Base-by-base conservation (phyloP, 495 filamentous ascomycete species). In the Podospora appendiculata region DNA sequence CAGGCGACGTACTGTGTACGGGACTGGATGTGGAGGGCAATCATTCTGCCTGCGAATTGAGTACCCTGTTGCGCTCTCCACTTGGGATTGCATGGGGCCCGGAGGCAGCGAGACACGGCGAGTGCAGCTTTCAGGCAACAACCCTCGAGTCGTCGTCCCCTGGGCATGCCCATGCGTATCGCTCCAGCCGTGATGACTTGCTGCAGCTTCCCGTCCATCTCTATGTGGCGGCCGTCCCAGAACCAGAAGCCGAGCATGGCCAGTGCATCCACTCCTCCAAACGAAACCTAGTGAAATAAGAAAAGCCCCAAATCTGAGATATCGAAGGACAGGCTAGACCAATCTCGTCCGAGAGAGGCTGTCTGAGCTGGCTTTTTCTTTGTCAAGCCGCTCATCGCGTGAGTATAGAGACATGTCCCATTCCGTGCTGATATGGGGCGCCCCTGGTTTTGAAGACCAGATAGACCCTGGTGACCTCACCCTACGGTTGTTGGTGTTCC, bases 121-220 rank as follows among this genome's bases (percentile, higher is more conserved):
- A 52, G 35, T 41, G 58, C 50, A 47, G 45, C 52, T 50, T 41
- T 18, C 36, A 46, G 50, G 52, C 54, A 50, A 40, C 55, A 54
- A 35, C 52, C 52, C 58, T 71, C 68, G 68, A 71, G 62, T 63
- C 64, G 49, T 58, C 35, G 19, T 52, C 54, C 59, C 47, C 55
- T 41, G 25, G 36, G 33, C 40, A 53, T 41, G 48, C 36, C 55
- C 54, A 43, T 41, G 51, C 54, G 46, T 51, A 50, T 52, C 48
- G 45, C 53, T 54, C 54, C 61, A 56, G 47, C 44, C 43, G 51
- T 55, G 54, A 57, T 57, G 54, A 53, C 41, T 39, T 47, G 38
- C 60, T 61, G 61, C 54, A 53, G 45, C 42, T 25, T 49, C 50
- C 58, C 58, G 58, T 11, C 36, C 9, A 41, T 41, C 43, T n/a